These are phyloP conservation scores for Schizophyllum amplum DNA, from an alignment of 1,284 basidiomycete genomes.

Conservation along the genomic window DNA sequence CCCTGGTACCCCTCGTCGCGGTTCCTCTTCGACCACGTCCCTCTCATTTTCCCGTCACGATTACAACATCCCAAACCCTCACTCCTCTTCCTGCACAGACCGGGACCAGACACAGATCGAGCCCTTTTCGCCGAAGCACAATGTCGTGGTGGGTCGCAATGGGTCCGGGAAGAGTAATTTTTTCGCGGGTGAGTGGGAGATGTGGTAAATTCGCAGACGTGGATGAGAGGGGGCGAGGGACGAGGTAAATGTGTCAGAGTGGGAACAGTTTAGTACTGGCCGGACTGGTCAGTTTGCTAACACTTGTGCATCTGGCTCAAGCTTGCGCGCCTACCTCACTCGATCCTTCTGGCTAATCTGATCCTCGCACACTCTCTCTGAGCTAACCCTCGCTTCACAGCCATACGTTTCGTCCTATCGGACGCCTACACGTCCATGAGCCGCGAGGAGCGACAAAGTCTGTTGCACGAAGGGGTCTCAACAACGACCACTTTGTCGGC, in stretches of 20 bases:
- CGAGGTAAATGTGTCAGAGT: background rate
- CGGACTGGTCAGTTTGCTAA: too few relatives aligned
- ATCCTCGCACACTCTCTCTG: background rate
- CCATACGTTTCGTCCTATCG: constrained; percentile 94
- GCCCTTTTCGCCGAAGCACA: constrained; percentile 78
- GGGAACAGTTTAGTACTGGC: too few relatives aligned
- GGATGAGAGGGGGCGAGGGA: background rate
- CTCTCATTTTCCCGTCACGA: background rate
- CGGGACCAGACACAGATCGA: constrained; percentile 79
- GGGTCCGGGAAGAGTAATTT: constrained; percentile 97
- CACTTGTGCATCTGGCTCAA: too few relatives aligned
- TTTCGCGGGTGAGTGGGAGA: constrained; percentile 56
- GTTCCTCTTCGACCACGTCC: constrained; percentile 7
- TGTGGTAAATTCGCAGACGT: constrained; percentile 24
- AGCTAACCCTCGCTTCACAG: constrained; percentile 28
- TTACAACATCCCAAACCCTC: constrained; percentile 1
- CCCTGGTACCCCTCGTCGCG: too few relatives aligned
- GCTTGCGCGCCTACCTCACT: too few relatives aligned
- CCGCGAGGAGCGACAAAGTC: constrained; percentile 85
- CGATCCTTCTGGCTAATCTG: too few relatives aligned
- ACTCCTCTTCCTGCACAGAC: constrained; percentile 37
- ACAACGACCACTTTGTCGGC: constrained; percentile 88
- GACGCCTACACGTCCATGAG: constrained; percentile 97
- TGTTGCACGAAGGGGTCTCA: constrained; percentile 90
- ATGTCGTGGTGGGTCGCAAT: constrained; percentile 93